Conservation (phyloP, 805 yeast genomes). For the Yarrowia keelungensis region DNA sequence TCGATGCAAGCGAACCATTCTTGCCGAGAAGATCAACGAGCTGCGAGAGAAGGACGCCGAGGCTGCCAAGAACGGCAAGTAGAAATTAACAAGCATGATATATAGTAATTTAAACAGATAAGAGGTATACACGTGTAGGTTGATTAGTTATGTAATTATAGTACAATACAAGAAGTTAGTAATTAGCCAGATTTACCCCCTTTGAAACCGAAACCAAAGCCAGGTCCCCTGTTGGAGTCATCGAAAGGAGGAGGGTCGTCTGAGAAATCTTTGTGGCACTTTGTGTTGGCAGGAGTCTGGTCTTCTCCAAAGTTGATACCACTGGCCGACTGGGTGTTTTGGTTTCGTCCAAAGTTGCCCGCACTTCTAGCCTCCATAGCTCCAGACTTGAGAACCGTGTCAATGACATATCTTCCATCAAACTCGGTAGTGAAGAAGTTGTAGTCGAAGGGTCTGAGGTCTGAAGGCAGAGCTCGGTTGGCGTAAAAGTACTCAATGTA, state of each 20-base stretch:
- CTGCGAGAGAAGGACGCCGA: constrained; percentile 54
- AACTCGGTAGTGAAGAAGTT: constrained; percentile 32
- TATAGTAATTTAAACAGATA: too few relatives aligned
- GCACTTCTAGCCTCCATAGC: constrained; percentile 30
- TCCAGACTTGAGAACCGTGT: constrained; percentile 12
- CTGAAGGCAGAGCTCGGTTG: constrained; percentile 27
- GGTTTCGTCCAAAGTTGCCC: constrained; percentile 24
- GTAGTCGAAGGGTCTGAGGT: constrained; percentile 25
- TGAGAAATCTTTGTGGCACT: not conserved
- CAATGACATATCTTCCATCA: constrained; percentile 15
- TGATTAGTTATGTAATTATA: not conserved
- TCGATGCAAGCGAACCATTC: constrained; percentile 61
- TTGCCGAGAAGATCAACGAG: constrained; percentile 63
- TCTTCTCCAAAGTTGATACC: constrained; percentile 29
- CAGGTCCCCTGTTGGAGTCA: not conserved
- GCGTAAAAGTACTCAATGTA: constrained; percentile 37
- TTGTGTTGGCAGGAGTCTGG: constrained; percentile 7
- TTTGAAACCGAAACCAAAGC: not conserved
- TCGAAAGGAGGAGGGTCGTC: constrained; percentile 35
- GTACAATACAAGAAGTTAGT: not conserved
- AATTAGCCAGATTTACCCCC: not conserved
- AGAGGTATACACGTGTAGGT: too few relatives aligned
- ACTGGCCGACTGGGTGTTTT: not conserved
- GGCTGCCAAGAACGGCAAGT: not conserved
- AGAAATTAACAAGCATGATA: not conserved